A percentile compares a stretch with the other conserved stretches of the same genome.
These are phyloP conservation scores for Populus pruinosa DNA, from an alignment of 345 rosid species.

Conservation along the genomic window DNA sequence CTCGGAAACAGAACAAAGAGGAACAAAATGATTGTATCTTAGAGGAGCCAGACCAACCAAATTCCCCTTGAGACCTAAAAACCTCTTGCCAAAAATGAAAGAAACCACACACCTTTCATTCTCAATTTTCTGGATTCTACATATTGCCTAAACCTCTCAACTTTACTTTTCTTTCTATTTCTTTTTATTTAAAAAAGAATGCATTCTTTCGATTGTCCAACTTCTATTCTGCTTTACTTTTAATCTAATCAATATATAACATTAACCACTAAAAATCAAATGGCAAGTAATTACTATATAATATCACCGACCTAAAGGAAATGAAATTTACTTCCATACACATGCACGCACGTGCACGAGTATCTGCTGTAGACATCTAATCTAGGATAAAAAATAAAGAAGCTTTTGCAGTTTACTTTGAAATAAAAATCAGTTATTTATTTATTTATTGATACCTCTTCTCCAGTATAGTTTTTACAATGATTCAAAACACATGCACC, in stretches of 20 bases:
- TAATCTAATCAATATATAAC: not conserved
- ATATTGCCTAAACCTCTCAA: not conserved
- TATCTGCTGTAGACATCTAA: not conserved
- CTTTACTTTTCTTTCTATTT: not conserved
- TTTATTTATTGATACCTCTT: too few species aligned
- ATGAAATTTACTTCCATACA: not conserved
- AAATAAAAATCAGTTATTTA: not conserved
- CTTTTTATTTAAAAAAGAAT: not conserved
- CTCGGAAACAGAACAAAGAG: not conserved
- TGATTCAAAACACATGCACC: not conserved
- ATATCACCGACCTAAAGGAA: not conserved
- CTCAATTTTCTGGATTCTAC: too few species aligned
- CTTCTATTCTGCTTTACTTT: not conserved
- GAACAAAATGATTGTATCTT: not conserved
- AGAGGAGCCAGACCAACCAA: not conserved
- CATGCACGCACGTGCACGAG: not conserved
- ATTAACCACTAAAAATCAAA: not conserved
- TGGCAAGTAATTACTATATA: not conserved
- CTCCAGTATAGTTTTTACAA: not conserved
- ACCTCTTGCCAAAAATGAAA: not conserved
- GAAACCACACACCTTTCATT: not conserved
- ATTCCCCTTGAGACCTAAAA: not conserved
- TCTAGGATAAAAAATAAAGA: not conserved
- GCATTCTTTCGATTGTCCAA: not conserved
- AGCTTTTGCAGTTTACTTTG: not conserved